phyloP scores from a whole-genome alignment of 2,329 filamentous ascomycete genomes.

The Colletotrichum lupini region DNA sequence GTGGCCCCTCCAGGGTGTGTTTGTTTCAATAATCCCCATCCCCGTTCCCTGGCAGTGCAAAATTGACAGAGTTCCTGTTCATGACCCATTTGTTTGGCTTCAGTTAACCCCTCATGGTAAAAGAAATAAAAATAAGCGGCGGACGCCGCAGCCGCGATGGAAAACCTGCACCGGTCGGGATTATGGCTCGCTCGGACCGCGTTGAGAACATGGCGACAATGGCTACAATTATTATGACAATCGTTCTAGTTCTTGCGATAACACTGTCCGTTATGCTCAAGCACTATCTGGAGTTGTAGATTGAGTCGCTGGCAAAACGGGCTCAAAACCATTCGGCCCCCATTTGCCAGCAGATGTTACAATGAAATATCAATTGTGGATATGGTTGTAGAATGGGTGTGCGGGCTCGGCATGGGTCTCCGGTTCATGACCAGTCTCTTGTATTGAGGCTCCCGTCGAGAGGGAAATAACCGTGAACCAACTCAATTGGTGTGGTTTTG shows the following conservation, averaged over 20 bases:
- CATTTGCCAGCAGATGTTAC: neutral
- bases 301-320: neutral
- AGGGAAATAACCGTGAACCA: conserved; percentile 1
- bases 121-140: neutral
- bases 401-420: conserved; percentile 25
- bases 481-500: neutral
- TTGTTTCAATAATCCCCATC: conserved; percentile 21
- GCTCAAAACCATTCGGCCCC: neutral
- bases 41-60: conserved; percentile 15
- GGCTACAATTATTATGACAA: neutral
- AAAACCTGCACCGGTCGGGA: conserved; percentile 3
- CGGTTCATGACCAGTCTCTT: neutral
- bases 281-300: neutral
- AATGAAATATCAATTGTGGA: conserved; percentile 15
- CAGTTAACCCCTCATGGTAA: conserved; percentile 29
- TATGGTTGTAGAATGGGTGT: conserved; percentile 23
- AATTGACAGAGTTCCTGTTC: conserved; percentile 7
- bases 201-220: conserved; percentile 6
- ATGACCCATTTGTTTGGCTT: conserved; percentile 20
- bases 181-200: conserved; percentile 26
- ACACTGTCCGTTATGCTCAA: neutral
- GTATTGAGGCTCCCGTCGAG: conserved; percentile 5
- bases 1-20: conserved; percentile 15
- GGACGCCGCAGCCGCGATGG: conserved; percentile 32
- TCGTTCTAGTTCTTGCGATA: neutral